These are phyloP conservation scores for Trichoderma reesei DNA, from an alignment of 495 filamentous ascomycete genomes.

Conservation along the genomic window DNA sequence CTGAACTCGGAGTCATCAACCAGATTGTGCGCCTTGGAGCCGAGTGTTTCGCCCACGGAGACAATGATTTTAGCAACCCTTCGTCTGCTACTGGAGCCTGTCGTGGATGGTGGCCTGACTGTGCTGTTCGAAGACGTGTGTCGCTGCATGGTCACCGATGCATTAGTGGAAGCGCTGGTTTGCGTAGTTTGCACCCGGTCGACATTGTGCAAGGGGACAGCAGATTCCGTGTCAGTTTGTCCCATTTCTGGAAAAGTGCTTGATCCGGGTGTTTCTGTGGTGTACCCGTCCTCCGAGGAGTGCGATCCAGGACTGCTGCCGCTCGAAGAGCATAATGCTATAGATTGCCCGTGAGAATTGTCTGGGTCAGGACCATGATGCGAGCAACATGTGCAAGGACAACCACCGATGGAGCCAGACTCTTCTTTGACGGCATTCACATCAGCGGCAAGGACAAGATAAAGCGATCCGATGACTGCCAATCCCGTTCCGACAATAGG, in stretches of 20 bases:
- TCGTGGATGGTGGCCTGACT: neutral
- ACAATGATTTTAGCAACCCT: neutral
- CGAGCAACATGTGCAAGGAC: neutral
- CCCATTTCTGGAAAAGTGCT: neutral
- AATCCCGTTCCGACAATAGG: constrained; percentile 45
- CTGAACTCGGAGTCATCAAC: neutral
- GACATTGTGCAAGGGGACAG: neutral
- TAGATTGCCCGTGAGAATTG: neutral
- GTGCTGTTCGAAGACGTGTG: neutral
- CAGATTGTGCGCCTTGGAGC: neutral
- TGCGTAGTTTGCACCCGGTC: neutral
- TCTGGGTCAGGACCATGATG: neutral
- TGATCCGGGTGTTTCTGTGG: neutral
- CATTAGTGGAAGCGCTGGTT: neutral
- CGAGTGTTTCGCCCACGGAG: neutral
- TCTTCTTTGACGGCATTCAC: neutral
- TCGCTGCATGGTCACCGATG: neutral
- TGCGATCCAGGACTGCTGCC: neutral
- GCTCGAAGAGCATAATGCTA: neutral
- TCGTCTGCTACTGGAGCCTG: neutral
- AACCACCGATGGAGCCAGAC: neutral
- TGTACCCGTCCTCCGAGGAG: neutral
- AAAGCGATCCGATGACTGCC: constrained; percentile 45
- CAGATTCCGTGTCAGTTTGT: neutral
- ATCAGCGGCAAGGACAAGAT: constrained; percentile 31